A percentile compares a stretch with the other conserved stretches of the same genome.
These are phyloP conservation scores for Vigna nakashimae DNA, from an alignment of 306 rosid species.

Conservation along the genomic window DNA sequence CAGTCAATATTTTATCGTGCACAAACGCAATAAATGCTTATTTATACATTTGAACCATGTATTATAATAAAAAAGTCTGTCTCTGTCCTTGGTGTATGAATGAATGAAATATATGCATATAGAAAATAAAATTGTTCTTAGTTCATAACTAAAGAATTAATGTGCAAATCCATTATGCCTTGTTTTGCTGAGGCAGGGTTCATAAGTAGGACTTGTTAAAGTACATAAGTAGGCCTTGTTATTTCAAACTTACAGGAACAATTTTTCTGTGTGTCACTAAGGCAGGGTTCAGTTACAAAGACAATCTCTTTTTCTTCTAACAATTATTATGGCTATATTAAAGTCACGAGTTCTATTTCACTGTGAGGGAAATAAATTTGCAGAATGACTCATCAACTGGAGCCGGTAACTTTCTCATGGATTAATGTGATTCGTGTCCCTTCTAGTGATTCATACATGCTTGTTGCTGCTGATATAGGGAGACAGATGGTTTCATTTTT, in stretches of 20 bases:
- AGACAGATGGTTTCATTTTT: slow-evolving; percentile 14
- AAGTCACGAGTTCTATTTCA: slow-evolving; percentile 4
- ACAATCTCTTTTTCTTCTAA: not conserved
- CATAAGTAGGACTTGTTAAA: no score
- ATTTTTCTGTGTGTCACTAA: not conserved
- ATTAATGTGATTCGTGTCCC: slow-evolving; percentile 22
- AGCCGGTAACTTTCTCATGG: slow-evolving; percentile 28
- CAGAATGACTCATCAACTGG: slow-evolving; percentile 16
- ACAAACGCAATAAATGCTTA: not conserved
- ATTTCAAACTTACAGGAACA: slow-evolving; percentile 1
- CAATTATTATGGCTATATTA: slow-evolving; percentile 7
- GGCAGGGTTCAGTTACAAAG: slow-evolving; percentile 5
- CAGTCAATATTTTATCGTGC: slow-evolving; percentile 28
- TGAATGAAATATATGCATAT: slow-evolving; percentile 18
- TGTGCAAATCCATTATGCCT: not conserved
- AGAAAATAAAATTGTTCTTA: slow-evolving; percentile 3
- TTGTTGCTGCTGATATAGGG: slow-evolving; percentile 18
- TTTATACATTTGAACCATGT: slow-evolving; percentile 31
- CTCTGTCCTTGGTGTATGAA: slow-evolving; percentile 10
- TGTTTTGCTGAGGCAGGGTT: no score
- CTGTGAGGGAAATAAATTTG: slow-evolving; percentile 3
- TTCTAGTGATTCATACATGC: not conserved
- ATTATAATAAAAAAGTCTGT: slow-evolving; percentile 4
- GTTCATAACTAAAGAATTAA: not conserved
- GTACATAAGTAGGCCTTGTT: no score